Base-by-base conservation (phyloP, 2,329 filamentous ascomycete species). In the Talaromyces sp. region DNA sequence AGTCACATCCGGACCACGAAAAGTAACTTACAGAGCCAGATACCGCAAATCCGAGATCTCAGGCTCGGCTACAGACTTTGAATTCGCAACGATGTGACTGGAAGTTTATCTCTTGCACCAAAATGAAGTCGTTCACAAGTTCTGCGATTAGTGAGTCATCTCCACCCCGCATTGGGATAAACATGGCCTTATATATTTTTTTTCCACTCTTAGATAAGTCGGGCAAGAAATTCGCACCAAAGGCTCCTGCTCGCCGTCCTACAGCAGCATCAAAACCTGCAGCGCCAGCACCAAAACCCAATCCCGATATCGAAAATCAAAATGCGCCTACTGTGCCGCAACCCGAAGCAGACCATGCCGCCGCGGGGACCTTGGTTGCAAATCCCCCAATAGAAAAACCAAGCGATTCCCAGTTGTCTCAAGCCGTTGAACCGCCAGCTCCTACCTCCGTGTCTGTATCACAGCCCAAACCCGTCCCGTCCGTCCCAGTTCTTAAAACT, bases 191-290 rank as follows among this genome's bases (percentile, higher is more conserved):
- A 54, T 40, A 28, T 33, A 68, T 54, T 36, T 8, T 52, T 40
- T 34, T 54, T 60, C 31, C 59, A 57, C 42, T 64, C 34, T 8
- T 62, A 77, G 81, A 77, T 68, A 88, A 89, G 81, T 88, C 89
- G 78, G 82, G 88, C 75, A 90, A 90, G 78, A 89, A 90, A 76
- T 91, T 92, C 78, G 89, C 89, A 73, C 89, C 89, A 52, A 91
- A 89, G 78, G 84, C 85, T 66, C 85, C 84, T 36, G 79, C 81
- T 66, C 84, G 87, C 70, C 81, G 83, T 62, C 78, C 81, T 64
- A 79, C 80, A 65, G 76, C 78, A 60, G 73, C 78, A 62, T 69
- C 72, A 61, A 70, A 75, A 61, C 65, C 68, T 54, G 40, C 69
- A 23, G 18, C 18, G 18, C 44, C 44, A 6, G 18, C 23, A 8